Conservation (phyloP, 768 basidiomycete genomes). For the Calocybe cyanea region DNA sequence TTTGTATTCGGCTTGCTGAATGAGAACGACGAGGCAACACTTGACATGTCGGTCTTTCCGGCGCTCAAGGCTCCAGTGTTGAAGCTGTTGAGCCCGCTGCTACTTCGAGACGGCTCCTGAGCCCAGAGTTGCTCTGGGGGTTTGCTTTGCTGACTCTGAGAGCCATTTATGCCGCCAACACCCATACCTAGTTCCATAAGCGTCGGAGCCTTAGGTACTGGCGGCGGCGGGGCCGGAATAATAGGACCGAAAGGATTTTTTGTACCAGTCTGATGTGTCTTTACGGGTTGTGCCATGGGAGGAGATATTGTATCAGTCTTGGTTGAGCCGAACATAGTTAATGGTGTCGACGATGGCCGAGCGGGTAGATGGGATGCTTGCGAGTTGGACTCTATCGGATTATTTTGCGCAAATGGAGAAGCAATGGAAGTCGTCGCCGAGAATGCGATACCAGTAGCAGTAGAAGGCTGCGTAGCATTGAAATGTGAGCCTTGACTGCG, state of each 20-base stretch:
- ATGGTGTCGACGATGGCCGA: slow-evolving; percentile 73
- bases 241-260: slow-evolving; percentile 92
- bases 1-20: slow-evolving; percentile 31
- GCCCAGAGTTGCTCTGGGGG: slow-evolving; percentile 25
- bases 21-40: slow-evolving; percentile 72
- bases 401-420: slow-evolving; percentile 21
- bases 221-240: slow-evolving; percentile 50
- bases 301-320: slow-evolving; percentile 32
- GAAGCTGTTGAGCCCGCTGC: slow-evolving; percentile 32
- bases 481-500: slow-evolving; percentile 13
- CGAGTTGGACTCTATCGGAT: slow-evolving; percentile 10
- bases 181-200: slow-evolving; percentile 75
- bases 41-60: slow-evolving; percentile 55
- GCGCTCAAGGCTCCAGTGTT: slow-evolving; percentile 36
- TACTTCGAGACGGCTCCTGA: slow-evolving; percentile 19
- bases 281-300: slow-evolving; percentile 58
- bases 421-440: slow-evolving; percentile 17
- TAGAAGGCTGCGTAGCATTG: slow-evolving; percentile 9
- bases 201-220: slow-evolving; percentile 73
- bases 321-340: slow-evolving; percentile 34
- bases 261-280: slow-evolving; percentile 89
- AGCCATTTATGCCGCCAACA: slow-evolving; percentile 20
- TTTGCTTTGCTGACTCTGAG: slow-evolving; percentile 12
- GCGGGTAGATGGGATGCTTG: slow-evolving; percentile 34
- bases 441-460: slow-evolving; percentile 18